These are phyloP conservation scores for Lactarius akahatsu DNA, from an alignment of 768 basidiomycete genomes.

Conservation along the genomic window DNA sequence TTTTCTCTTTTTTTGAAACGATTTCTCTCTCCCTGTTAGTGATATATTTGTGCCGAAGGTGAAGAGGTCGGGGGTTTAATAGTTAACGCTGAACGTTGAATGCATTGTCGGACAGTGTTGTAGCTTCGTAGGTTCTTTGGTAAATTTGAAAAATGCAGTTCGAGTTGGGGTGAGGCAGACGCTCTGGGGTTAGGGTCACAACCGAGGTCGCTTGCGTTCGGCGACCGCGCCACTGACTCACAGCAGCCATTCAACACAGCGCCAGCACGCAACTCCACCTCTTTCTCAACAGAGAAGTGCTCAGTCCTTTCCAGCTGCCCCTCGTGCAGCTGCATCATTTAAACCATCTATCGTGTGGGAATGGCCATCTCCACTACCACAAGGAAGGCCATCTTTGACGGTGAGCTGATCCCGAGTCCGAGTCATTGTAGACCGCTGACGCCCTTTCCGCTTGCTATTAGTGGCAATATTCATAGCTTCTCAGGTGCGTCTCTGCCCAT, in stretches of 20 bases:
- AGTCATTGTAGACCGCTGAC: not conserved
- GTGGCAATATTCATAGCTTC: conserved; percentile 48
- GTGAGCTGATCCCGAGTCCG: conserved; percentile 28
- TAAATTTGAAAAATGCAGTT: not conserved
- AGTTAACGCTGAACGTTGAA: too few species aligned
- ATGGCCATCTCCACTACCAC: conserved; percentile 32
- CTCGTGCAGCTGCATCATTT: not conserved
- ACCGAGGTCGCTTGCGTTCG: not conserved
- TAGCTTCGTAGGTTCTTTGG: too few species aligned
- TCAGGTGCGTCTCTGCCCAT: conserved; percentile 42
- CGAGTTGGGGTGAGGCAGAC: too few species aligned
- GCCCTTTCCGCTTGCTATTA: conserved; percentile 25
- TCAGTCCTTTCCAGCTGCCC: not conserved
- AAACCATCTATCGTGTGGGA: not conserved
- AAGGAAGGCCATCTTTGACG: conserved; percentile 34
- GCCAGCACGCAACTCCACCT: not conserved
- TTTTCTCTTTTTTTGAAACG: not conserved
- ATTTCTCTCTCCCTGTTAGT: not conserved
- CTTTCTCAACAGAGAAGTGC: not conserved
- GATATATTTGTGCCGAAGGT: not conserved
- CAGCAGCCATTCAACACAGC: not conserved
- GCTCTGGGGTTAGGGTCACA: not conserved
- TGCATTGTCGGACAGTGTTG: too few species aligned
- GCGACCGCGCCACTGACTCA: not conserved
- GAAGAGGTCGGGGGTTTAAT: too few species aligned